A percentile compares a stretch with the other conserved stretches of the same genome.
phyloP scores from a whole-genome alignment of 768 basidiomycete genomes.

The Tricholoma sp. region DNA sequence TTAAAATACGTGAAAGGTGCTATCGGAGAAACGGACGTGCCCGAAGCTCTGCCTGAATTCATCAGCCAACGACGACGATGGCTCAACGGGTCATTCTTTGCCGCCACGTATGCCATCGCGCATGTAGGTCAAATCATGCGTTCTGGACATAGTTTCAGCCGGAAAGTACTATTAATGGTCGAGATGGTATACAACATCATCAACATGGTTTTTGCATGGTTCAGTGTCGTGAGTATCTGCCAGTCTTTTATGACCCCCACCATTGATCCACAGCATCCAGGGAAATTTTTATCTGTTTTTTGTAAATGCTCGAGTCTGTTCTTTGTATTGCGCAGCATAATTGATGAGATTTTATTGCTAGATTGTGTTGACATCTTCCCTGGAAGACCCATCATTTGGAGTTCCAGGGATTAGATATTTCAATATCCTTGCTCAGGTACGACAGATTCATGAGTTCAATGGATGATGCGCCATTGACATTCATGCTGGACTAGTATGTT shows the following conservation, averaged over 20 bases:
- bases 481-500: constrained; percentile 47
- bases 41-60: constrained; percentile 89
- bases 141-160: constrained; percentile 74
- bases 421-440: constrained; percentile 72
- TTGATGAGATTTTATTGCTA: constrained; percentile 20
- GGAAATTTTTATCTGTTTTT: constrained; percentile 97
- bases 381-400: constrained; percentile 70
- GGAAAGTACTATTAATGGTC: constrained; percentile 70
- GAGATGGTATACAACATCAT: constrained; percentile 87
- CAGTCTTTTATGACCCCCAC: not conserved
- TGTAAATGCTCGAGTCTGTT: constrained; percentile 38
- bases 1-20: constrained; percentile 95
- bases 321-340: not conserved
- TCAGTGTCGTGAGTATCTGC: constrained; percentile 63
- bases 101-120: constrained; percentile 88
- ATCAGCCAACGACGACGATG: constrained; percentile 88
- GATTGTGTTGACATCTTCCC: constrained; percentile 84
- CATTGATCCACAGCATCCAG: constrained; percentile 26
- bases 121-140: constrained; percentile 77
- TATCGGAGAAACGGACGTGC: constrained; percentile 90
- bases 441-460: not conserved
- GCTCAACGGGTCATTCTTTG: constrained; percentile 93
- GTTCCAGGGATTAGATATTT: constrained; percentile 63
- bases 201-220: constrained; percentile 91
- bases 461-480: not conserved